These are phyloP conservation scores for Debaryomyces udenii DNA, from an alignment of 1,139 yeast genomes.

Conservation along the genomic window DNA sequence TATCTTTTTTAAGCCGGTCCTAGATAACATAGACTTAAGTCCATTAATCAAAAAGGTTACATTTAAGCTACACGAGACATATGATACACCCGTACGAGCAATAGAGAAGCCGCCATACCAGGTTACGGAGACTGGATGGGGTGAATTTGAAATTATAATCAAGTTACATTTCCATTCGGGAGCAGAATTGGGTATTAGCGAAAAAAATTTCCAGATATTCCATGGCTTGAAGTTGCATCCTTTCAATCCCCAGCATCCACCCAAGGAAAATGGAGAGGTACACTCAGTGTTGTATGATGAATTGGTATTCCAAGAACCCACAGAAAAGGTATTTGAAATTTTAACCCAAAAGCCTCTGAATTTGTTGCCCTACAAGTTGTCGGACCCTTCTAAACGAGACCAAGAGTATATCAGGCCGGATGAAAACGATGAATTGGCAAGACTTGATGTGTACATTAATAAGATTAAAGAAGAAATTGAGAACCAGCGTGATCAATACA, in stretches of 20 bases:
- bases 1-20: constrained; percentile 83
- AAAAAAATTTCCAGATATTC: constrained; percentile 81
- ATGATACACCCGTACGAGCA: constrained; percentile 79
- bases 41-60: constrained; percentile 88
- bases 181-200: constrained; percentile 64
- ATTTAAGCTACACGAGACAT: constrained; percentile 93
- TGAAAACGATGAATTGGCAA: constrained; percentile 78
- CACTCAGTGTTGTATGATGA: constrained; percentile 85
- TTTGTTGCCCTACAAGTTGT: constrained; percentile 61
- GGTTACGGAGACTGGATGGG: constrained; percentile 99
- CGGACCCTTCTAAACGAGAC: constrained; percentile 45
- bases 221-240: constrained; percentile 94
- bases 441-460: constrained; percentile 67
- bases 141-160: constrained; percentile 92
- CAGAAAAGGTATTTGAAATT: constrained; percentile 80
- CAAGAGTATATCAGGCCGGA: constrained; percentile 48
- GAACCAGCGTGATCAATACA: constrained; percentile 52
- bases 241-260: constrained; percentile 56
- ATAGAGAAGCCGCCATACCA: constrained; percentile 91
- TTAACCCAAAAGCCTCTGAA: constrained; percentile 79
- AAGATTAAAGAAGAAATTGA: constrained; percentile 63
- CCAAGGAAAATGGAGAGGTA: constrained; percentile 47
- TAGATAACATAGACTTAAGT: constrained; percentile 74
- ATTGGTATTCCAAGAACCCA: constrained; percentile 93
- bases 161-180: constrained; percentile 85